Conservation (phyloP, 2,329 filamentous ascomycete genomes). For the Trichoderma harzianum region DNA sequence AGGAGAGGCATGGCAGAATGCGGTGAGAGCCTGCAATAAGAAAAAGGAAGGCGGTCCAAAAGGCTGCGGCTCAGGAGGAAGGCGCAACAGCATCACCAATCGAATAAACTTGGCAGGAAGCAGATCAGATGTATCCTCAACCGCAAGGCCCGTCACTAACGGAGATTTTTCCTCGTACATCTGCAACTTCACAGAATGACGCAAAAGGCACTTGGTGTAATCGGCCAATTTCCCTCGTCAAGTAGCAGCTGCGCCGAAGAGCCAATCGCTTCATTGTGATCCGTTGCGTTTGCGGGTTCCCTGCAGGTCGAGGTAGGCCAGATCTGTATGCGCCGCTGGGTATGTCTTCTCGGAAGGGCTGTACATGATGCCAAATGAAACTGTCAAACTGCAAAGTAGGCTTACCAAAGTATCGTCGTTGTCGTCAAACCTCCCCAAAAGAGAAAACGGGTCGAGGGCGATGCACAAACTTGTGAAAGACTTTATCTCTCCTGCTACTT, state of each 20-base stretch:
- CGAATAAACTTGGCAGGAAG: background rate
- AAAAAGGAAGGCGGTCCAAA: background rate
- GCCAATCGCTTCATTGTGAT: constrained; percentile 17
- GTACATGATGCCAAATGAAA: background rate
- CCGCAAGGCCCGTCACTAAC: background rate
- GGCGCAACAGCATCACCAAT: background rate
- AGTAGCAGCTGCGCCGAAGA: background rate
- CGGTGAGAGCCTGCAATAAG: background rate
- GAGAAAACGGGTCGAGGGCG: background rate
- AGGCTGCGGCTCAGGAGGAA: background rate
- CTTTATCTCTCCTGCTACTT: constrained; percentile 3
- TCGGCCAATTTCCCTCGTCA: background rate
- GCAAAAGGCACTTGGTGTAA: constrained; percentile 3
- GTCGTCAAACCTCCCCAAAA: background rate
- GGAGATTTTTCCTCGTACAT: background rate
- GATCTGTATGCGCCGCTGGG: background rate
- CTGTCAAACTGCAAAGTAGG: background rate
- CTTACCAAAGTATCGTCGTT: constrained; percentile 16
- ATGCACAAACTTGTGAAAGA: background rate
- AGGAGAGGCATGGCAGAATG: background rate
- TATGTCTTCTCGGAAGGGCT: background rate
- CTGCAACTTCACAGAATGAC: background rate
- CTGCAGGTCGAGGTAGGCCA: background rate
- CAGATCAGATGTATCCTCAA: background rate
- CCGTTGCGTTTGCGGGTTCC: constrained; percentile 2